phyloP scores from a whole-genome alignment of 2,329 filamentous ascomycete genomes.

The Stenocarpella maydis region DNA sequence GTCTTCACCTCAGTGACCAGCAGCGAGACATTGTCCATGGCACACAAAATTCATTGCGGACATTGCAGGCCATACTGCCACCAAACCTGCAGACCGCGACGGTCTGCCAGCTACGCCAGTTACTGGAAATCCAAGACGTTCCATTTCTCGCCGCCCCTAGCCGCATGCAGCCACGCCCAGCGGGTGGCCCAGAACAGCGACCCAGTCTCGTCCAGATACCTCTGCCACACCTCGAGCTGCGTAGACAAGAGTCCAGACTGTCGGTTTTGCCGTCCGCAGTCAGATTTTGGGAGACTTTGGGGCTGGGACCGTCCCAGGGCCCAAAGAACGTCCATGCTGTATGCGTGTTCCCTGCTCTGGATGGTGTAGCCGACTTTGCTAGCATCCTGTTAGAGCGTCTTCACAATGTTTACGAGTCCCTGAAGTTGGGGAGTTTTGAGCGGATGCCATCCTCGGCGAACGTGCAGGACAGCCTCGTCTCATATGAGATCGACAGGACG shows the following conservation, averaged over 20 bases:
- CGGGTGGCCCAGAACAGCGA: slow-evolving; percentile 57
- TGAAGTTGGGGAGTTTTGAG: slow-evolving; percentile 74
- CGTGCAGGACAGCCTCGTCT: slow-evolving; percentile 55
- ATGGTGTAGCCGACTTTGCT: slow-evolving; percentile 68
- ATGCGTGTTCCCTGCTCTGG: slow-evolving; percentile 74
- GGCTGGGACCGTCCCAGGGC: slow-evolving; percentile 75
- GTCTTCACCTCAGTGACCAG: slow-evolving; percentile 15
- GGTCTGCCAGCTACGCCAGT: slow-evolving; percentile 55
- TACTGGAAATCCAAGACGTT: slow-evolving; percentile 66
- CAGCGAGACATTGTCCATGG: slow-evolving; percentile 53
- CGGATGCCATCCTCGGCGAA: slow-evolving; percentile 53
- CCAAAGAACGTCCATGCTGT: slow-evolving; percentile 75
- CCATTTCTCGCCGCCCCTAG: slow-evolving; percentile 61
- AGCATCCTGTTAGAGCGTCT: slow-evolving; percentile 72
- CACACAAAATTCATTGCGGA: slow-evolving; percentile 58
- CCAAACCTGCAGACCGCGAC: slow-evolving; percentile 52
- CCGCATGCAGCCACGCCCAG: slow-evolving; percentile 59
- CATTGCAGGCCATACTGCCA: slow-evolving; percentile 55
- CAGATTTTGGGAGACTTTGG: slow-evolving; percentile 83
- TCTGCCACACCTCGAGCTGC: slow-evolving; percentile 75
- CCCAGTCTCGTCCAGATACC: slow-evolving; percentile 69
- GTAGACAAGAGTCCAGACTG: slow-evolving; percentile 72
- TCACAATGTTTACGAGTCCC: slow-evolving; percentile 75
- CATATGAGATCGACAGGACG: slow-evolving; percentile 58
- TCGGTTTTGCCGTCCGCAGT: slow-evolving; percentile 79